Evolutionary conservation across 176 grass and related monocot genomes (phyloP).

Genomic region (Themeda triandra): DNA sequence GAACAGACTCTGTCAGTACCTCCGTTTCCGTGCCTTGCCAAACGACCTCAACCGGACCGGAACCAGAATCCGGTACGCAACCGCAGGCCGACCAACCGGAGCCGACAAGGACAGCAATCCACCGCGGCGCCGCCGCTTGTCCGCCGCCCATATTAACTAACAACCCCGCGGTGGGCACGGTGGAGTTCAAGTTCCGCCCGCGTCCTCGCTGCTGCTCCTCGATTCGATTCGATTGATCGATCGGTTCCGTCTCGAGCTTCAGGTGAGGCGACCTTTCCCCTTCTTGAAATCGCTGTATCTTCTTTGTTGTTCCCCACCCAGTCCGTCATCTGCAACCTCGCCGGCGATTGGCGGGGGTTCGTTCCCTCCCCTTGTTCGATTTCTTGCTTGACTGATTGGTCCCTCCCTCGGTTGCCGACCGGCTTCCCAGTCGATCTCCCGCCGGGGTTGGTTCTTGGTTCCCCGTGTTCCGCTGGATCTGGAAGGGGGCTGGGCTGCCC

Average conservation of each 20-base stretch:
- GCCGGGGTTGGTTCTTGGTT: not conserved
- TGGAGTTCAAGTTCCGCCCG: not conserved
- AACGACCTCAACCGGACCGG: not conserved
- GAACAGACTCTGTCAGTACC: not conserved
- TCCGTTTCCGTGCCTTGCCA: not conserved
- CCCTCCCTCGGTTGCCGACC: not conserved
- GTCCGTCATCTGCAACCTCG: not conserved
- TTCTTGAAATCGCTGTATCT: not conserved
- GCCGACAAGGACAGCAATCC: not conserved
- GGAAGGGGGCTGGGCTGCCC: not conserved
- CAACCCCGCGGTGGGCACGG: not conserved
- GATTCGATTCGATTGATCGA: not conserved
- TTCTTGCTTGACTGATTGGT: not conserved
- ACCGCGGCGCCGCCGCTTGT: not conserved
- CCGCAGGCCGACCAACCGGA: not conserved
- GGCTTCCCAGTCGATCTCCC: not conserved
- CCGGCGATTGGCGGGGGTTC: not conserved
- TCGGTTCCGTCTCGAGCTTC: not conserved
- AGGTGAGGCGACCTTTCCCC: not conserved
- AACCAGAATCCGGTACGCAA: not conserved
- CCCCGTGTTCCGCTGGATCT: not conserved
- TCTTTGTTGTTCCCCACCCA: not conserved
- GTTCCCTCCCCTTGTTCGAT: not conserved
- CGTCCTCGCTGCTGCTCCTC: not conserved
- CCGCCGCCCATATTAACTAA: not conserved